These are phyloP conservation scores for Fraxinus cuspidata DNA, from an alignment of 257 asterid genomes.

Conservation along the genomic window DNA sequence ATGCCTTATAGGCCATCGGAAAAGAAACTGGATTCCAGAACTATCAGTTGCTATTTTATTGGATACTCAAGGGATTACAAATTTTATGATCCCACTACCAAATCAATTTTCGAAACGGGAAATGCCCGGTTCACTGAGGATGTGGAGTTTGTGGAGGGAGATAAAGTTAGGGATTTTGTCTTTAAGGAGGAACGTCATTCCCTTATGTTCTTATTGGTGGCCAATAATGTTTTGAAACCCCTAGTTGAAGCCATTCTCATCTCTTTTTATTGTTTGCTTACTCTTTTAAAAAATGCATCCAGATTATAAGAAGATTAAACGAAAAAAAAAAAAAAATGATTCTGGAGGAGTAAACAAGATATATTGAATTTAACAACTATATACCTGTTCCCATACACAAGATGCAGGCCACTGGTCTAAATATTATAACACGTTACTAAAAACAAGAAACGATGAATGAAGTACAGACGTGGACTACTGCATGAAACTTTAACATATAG, in stretches of 20 bases:
- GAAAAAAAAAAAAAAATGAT: background rate
- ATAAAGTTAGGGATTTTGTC: no score
- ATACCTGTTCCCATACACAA: background rate
- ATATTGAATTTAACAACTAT: background rate
- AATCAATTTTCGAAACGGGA: no score
- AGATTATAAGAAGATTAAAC: background rate
- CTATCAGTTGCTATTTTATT: no score
- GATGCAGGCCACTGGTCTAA: background rate
- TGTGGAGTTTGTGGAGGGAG: no score
- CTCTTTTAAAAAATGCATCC: background rate
- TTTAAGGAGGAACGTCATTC: no score
- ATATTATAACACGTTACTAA: background rate
- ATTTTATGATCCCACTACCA: no score
- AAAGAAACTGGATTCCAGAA: no score
- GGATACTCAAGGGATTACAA: no score
- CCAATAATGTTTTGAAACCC: background rate
- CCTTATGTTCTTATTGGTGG: background rate
- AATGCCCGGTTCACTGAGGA: no score
- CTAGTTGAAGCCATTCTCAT: background rate
- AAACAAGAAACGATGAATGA: constrained; percentile 3
- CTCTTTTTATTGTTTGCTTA: background rate
- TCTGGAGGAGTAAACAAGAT: background rate
- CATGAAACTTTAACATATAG: constrained; percentile 28
- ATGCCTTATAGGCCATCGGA: no score
- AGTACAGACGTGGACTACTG: constrained; percentile 40